A percentile compares a stretch with the other conserved stretches of the same genome.
phyloP scores from a whole-genome alignment of 306 rosid genomes.

The Vigna hirtella region DNA sequence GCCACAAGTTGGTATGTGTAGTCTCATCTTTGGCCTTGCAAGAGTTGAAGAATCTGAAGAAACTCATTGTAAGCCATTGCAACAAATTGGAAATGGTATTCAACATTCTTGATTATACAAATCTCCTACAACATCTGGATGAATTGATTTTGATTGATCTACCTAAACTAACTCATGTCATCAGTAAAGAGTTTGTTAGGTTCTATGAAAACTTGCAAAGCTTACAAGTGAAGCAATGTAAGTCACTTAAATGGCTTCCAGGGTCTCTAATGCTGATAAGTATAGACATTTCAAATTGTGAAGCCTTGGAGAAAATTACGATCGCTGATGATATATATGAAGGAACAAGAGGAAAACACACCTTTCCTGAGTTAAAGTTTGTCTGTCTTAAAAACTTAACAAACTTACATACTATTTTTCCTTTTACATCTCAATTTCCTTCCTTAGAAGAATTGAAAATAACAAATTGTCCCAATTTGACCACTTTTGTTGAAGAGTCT shows the following conservation, averaged over 20 bases:
- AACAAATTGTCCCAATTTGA: not conserved
- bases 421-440: not conserved
- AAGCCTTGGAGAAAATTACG: too few species aligned
- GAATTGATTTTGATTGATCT: slow-evolving; percentile 2
- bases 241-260: not conserved
- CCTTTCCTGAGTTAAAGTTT: too few species aligned
- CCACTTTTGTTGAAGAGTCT: not conserved
- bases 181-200: not conserved
- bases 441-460: slow-evolving; percentile 7
- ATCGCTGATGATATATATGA: too few species aligned
- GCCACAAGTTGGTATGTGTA: slow-evolving; percentile 9
- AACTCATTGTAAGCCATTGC: not conserved
- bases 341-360: too few species aligned
- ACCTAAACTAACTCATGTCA: not conserved
- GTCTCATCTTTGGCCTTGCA: slow-evolving; percentile 18
- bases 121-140: not conserved
- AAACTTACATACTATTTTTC: too few species aligned
- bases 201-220: not conserved
- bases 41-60: slow-evolving; percentile 30
- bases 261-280: not conserved
- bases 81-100: too few species aligned
- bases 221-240: not conserved
- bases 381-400: too few species aligned
- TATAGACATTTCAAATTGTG: not conserved
- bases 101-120: too few species aligned